Evolutionary conservation across 805 yeast species (phyloP).

Genomic region (Zygosaccharomyces siamensis): DNA sequence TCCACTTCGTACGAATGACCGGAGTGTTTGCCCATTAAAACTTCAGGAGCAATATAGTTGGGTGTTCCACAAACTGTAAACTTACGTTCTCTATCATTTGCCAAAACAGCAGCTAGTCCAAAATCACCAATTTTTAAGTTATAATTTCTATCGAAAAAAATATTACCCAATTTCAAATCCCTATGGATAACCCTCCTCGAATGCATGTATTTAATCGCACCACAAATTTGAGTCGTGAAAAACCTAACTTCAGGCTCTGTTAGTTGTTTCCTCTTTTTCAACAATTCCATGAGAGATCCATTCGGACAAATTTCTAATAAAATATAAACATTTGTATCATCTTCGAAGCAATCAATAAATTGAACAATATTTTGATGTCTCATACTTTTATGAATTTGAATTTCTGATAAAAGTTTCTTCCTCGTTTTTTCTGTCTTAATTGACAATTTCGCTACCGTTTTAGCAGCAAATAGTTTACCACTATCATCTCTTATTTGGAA

Average conservation of each 20-base stretch:
- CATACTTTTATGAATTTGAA: conserved; percentile 89
- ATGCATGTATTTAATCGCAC: conserved; percentile 91
- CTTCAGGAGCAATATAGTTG: conserved; percentile 97
- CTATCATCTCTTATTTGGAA: conserved; percentile 90
- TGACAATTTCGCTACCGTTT: conserved; percentile 95
- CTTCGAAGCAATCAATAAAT: conserved; percentile 95
- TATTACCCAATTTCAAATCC: conserved; percentile 92
- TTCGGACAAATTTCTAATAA: conserved; percentile 92
- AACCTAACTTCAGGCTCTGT: conserved; percentile 89
- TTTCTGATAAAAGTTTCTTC: conserved; percentile 78
- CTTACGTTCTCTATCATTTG: conserved; percentile 64
- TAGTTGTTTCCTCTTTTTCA: conserved; percentile 76
- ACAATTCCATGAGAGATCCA: conserved; percentile 88
- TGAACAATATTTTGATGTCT: conserved; percentile 85
- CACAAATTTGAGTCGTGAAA: conserved; percentile 87
- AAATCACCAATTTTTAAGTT: conserved; percentile 95
- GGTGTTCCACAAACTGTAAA: conserved; percentile 98
- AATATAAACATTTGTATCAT: conserved; percentile 88
- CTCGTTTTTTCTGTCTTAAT: conserved; percentile 87
- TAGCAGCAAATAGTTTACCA: conserved; percentile 90
- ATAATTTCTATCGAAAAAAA: conserved; percentile 90
- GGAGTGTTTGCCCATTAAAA: conserved; percentile 74
- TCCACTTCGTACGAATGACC: conserved; percentile 96
- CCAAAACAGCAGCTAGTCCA: conserved; percentile 95
- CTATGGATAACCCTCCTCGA: conserved; percentile 89